Percentiles rank a stretch among this genome's conserved stretches.
phyloP scores from a whole-genome alignment of 164 flowering plant genomes.

The Santalum album region DNA sequence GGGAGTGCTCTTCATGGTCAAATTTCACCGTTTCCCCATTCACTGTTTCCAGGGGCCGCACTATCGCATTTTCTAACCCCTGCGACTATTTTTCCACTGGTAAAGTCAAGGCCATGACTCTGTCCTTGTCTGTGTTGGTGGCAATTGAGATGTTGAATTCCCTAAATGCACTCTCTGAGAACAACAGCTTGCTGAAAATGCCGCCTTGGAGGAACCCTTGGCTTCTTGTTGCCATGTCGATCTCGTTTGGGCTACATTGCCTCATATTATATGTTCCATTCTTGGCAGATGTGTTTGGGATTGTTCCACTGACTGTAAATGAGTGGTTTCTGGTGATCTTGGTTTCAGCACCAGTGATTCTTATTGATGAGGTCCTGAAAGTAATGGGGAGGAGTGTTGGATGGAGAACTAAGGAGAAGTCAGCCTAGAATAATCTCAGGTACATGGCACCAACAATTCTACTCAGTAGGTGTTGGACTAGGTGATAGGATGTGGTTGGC shows the following conservation, averaged over 20 bases:
- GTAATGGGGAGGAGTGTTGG: constrained; percentile 45
- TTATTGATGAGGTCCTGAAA: constrained; percentile 71
- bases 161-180: constrained; percentile 85
- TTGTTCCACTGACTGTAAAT: constrained; percentile 51
- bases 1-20: constrained; percentile 60
- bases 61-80: constrained; percentile 59
- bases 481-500: too few relatives aligned
- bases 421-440: too few relatives aligned
- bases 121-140: constrained; percentile 82
- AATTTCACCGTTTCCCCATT: constrained; percentile 54
- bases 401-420: too few relatives aligned
- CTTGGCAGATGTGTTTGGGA: constrained; percentile 66
- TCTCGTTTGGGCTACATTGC: constrained; percentile 74
- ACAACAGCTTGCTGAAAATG: constrained; percentile 69
- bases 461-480: too few relatives aligned
- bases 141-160: constrained; percentile 93
- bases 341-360: constrained; percentile 69
- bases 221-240: constrained; percentile 81
- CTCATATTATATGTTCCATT: constrained; percentile 73
- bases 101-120: constrained; percentile 81
- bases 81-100: constrained; percentile 82
- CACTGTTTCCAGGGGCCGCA: constrained; percentile 59
- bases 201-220: constrained; percentile 94
- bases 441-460: too few relatives aligned
- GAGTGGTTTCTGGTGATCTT: constrained; percentile 79